phyloP scores from a whole-genome alignment of 2,329 filamentous ascomycete species.

The Monosporascus sp. region DNA sequence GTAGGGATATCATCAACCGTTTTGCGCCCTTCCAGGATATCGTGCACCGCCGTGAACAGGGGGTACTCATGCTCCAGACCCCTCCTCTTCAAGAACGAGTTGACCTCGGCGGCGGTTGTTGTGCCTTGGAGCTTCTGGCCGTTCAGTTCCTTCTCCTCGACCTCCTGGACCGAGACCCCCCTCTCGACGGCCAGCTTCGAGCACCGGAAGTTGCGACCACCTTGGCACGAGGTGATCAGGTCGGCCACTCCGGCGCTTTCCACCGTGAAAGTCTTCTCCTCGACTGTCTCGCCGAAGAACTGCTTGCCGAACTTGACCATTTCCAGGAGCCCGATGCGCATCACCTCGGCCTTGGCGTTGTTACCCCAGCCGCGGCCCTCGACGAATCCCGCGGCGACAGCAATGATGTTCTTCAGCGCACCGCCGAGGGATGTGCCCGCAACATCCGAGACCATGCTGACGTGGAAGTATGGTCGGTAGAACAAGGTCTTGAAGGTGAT shows the following conservation, averaged over 20 bases:
- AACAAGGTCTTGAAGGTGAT: constrained; percentile 78
- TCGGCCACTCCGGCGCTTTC: constrained; percentile 94
- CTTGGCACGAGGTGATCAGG: constrained; percentile 87
- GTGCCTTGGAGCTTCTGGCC: constrained; percentile 98
- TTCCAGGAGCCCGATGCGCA: constrained; percentile 91
- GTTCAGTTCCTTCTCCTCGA: constrained; percentile 86
- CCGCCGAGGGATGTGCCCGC: constrained; percentile 92
- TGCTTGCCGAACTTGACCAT: constrained; percentile 94
- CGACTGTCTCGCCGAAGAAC: constrained; percentile 81
- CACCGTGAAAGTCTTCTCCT: constrained; percentile 87
- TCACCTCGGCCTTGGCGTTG: constrained; percentile 97
- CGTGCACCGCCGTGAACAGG: constrained; percentile 83
- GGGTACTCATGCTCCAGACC: constrained; percentile 81
- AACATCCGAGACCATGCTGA: constrained; percentile 90
- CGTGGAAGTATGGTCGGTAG: constrained; percentile 96
- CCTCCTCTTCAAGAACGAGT: constrained; percentile 76
- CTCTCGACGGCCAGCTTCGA: constrained; percentile 82
- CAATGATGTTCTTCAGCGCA: constrained; percentile 95
- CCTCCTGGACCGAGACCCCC: constrained; percentile 74
- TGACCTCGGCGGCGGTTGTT: constrained; percentile 84
- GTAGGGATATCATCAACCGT: constrained; percentile 76
- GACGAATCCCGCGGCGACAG: constrained; percentile 89
- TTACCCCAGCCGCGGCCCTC: constrained; percentile 96
- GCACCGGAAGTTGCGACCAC: constrained; percentile 90
- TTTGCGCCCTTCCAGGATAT: constrained; percentile 70